Evolutionary conservation across 2,329 filamentous ascomycete genomes (phyloP), one percentile per base, ranked within the genome.

Genomic region (Neurospora sp.): DNA sequence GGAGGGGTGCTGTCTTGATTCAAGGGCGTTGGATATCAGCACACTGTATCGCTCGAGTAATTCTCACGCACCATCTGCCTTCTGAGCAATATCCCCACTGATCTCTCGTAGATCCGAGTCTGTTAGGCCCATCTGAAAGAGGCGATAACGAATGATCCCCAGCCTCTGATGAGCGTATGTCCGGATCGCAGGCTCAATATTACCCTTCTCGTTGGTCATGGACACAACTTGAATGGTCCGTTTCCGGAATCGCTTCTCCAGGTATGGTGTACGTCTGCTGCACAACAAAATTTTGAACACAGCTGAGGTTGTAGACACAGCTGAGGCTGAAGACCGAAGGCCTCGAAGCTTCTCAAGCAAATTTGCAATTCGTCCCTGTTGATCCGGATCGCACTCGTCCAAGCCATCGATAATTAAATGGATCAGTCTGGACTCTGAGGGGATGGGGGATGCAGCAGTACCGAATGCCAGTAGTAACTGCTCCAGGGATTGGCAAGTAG

Each of bases 341-440:
- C 13, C 43, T 67, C 2, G 71, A 70, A 1, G 68, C 11, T 72
- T 74, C 9, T 72, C 71, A 17, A 78, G 38, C 1, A 76, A 17
- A 2, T 36, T 71, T 10, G 73, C 38, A 9, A 76, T 6, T 1
- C 67, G 52, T 4, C 1, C 9, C 42, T 76, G 74, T 58, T 72
- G 69, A 3, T 71, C 71, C 6, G 36, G 17, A 2, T 69, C 46
- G 52, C 72, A 73, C 9, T 73, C 71, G 39, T 73, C 69, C 36
- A 73, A 23, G 0, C 77, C 78, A 52, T 79, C 78, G 1, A 79
- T 15, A 0, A 80, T n/a, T 4, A 79, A 72, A 71, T 76, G 75
- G 1, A 78, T 11, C 13, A 73, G 76, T 5, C 71, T 66, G 0
- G 33, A 46, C 9, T 73, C 40, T 5, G 52, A 66, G 1, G 73